phyloP scores from a whole-genome alignment of 176 grass and related monocot species.

The Oryza punctata region DNA sequence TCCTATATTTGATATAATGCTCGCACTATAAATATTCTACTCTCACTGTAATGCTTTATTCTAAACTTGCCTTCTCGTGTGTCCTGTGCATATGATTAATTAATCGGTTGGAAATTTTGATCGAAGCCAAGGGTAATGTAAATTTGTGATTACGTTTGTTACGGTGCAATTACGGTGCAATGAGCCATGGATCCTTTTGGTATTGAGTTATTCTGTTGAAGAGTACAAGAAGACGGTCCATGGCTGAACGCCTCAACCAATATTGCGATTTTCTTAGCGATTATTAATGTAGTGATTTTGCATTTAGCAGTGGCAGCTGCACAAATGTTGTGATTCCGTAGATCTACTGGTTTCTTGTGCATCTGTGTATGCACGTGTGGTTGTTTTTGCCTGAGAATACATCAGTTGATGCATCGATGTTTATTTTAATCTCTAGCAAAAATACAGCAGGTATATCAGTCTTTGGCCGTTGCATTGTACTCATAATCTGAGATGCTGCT shows the following conservation, averaged over 20 bases:
- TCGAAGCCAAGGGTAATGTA: background rate
- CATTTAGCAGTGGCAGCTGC: no score
- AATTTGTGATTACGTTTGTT: background rate
- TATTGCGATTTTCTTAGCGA: no score
- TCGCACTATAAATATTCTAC: slow-evolving; percentile 18
- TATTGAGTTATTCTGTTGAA: background rate
- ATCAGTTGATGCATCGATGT: no score
- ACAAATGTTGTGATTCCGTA: no score
- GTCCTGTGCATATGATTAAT: background rate
- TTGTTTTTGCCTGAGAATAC: no score
- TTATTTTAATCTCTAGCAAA: no score
- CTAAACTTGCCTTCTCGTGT: background rate
- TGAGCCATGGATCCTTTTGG: background rate
- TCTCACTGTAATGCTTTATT: background rate
- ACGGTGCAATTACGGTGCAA: background rate
- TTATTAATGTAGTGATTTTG: no score
- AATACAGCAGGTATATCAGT: no score
- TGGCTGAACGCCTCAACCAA: background rate
- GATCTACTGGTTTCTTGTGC: no score
- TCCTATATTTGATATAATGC: slow-evolving; percentile 34
- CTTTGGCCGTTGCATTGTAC: no score
- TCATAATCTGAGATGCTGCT: no score
- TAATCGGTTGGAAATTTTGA: background rate
- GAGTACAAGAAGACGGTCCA: background rate
- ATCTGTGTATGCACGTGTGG: no score